These are phyloP conservation scores for Phaseolus coccineus DNA, from an alignment of 331 rosid genomes.

Conservation along the genomic window DNA sequence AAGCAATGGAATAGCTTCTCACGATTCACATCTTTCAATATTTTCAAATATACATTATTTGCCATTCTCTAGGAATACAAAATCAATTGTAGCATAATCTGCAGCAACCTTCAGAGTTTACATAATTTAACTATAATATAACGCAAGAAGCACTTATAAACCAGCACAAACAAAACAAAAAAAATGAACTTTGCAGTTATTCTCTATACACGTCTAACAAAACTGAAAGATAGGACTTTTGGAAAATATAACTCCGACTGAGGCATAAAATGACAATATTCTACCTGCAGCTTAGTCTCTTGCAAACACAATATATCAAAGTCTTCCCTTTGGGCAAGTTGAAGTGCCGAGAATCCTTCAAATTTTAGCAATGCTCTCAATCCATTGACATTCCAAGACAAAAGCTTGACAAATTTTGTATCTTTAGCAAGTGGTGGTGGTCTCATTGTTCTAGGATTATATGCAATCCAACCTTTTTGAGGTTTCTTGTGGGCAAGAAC, in stretches of 20 bases:
- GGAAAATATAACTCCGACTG: slow-evolving; percentile 5
- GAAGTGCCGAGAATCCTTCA: slow-evolving; percentile 78
- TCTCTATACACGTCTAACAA: neutral
- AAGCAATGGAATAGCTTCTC: neutral
- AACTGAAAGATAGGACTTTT: slow-evolving; percentile 2
- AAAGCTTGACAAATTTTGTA: slow-evolving; percentile 72
- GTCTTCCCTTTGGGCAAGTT: slow-evolving; percentile 87
- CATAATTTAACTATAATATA: slow-evolving; percentile 18
- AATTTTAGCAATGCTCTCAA: slow-evolving; percentile 84
- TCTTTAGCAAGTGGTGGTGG: slow-evolving; percentile 63
- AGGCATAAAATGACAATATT: slow-evolving; percentile 33
- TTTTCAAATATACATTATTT: slow-evolving; percentile 10
- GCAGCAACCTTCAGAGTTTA: slow-evolving; percentile 21
- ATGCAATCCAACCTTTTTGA: slow-evolving; percentile 88
- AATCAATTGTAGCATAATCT: slow-evolving; percentile 11
- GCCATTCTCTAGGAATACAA: slow-evolving; percentile 9
- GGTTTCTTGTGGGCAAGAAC: slow-evolving; percentile 96
- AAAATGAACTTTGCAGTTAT: neutral
- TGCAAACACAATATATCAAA: slow-evolving; percentile 94
- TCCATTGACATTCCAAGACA: slow-evolving; percentile 98
- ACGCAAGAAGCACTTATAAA: slow-evolving; percentile 6
- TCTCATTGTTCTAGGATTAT: slow-evolving; percentile 91
- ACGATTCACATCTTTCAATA: slow-evolving; percentile 12
- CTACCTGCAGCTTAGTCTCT: slow-evolving; percentile 94
- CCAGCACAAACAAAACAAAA: slow-evolving; percentile 5